Percentiles rank a stretch among this genome's conserved stretches.
Conservation (phyloP, 1,284 basidiomycete species). For the Clitocybe nebularis region DNA sequence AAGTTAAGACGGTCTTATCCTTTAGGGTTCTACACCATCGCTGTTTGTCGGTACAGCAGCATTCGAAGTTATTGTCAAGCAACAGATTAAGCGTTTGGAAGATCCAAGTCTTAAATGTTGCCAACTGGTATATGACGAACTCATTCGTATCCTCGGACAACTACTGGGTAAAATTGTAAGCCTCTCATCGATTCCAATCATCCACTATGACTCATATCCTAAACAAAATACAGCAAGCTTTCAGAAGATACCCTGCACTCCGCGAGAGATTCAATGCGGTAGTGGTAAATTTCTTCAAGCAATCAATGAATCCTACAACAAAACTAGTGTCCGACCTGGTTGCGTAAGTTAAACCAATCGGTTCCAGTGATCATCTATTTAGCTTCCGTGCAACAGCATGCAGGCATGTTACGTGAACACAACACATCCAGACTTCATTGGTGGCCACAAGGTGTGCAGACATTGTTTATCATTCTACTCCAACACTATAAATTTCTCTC, state of each 20-base stretch:
- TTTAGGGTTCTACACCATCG: constrained; percentile 89
- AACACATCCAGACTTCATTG: constrained; percentile 98
- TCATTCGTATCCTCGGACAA: constrained; percentile 93
- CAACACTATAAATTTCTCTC: constrained; percentile 1
- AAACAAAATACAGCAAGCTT: constrained; percentile 69
- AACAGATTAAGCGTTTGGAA: constrained; percentile 95
- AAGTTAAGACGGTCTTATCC: background rate
- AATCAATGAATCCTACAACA: constrained; percentile 88
- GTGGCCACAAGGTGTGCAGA: constrained; percentile 74
- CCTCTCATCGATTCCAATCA: constrained; percentile 18
- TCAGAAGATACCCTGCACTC: constrained; percentile 92
- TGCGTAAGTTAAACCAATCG: constrained; percentile 38
- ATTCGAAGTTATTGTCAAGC: constrained; percentile 97
- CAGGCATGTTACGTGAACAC: constrained; percentile 98
- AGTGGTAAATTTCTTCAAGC: constrained; percentile 96
- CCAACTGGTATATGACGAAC: constrained; percentile 92
- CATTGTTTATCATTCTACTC: background rate
- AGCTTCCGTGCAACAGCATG: constrained; percentile 54
- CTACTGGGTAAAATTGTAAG: constrained; percentile 85
- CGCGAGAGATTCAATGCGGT: constrained; percentile 92
- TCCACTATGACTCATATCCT: constrained; percentile 9
- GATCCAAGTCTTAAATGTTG: constrained; percentile 93
- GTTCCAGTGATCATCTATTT: background rate
- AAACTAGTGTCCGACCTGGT: constrained; percentile 95
- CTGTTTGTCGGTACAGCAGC: constrained; percentile 95